A percentile compares a stretch with the other conserved stretches of the same genome.
phyloP scores from a whole-genome alignment of 345 rosid species.

The Raphanus sativus region DNA sequence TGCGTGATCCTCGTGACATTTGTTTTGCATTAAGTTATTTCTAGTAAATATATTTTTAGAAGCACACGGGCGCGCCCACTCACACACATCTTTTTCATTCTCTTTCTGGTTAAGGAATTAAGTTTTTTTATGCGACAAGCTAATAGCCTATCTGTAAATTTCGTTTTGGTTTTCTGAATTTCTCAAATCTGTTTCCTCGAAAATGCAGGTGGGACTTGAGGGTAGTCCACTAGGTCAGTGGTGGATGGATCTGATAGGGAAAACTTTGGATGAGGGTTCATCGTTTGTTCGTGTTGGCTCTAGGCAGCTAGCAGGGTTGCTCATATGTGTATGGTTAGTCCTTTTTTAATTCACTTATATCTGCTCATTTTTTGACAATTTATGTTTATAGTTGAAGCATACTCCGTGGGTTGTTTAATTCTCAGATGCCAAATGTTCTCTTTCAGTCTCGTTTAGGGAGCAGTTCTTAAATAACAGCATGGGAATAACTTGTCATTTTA shows the following conservation, averaged over 20 bases:
- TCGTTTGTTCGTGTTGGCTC: slow-evolving; percentile 76
- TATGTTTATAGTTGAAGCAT: neutral
- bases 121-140: neutral
- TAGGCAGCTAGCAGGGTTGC: slow-evolving; percentile 80
- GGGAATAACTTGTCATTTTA: slow-evolving; percentile 5
- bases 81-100: neutral
- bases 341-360: neutral
- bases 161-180: neutral
- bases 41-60: neutral
- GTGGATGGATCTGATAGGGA: slow-evolving; percentile 82
- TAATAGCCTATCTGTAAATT: slow-evolving; percentile 1
- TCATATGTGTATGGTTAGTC: slow-evolving; percentile 70
- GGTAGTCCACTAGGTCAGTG: slow-evolving; percentile 79
- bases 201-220: slow-evolving; percentile 72
- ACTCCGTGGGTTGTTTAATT: neutral
- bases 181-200: neutral
- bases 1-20: neutral
- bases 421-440: slow-evolving; percentile 14
- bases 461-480: slow-evolving; percentile 3
- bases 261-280: slow-evolving; percentile 61
- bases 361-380: slow-evolving; percentile 8
- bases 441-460: neutral
- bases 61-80: neutral
- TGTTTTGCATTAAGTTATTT: neutral
- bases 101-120: slow-evolving; percentile 11